Percentiles rank a stretch among this genome's conserved stretches.
Conservation (phyloP, 495 filamentous ascomycete species). For the Trichocladium uniseriatum region DNA sequence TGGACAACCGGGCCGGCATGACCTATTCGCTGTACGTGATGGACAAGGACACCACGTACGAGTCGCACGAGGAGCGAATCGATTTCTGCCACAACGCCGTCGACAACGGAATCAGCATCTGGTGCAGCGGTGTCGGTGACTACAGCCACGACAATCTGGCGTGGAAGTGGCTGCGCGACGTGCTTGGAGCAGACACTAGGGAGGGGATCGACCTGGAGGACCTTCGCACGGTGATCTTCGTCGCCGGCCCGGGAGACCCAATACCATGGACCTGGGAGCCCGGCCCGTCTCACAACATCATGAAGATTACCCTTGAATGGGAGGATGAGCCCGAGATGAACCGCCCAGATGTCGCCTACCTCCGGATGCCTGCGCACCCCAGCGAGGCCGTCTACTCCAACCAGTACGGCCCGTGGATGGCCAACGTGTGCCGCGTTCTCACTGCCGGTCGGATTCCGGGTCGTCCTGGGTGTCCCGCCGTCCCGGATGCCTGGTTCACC, state of each 20-base stretch:
- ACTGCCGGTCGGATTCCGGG: constrained; percentile 10
- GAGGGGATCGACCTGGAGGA: neutral
- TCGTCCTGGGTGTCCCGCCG: constrained; percentile 17
- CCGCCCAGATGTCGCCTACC: constrained; percentile 22
- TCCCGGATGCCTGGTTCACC: constrained; percentile 19
- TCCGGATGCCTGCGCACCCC: constrained; percentile 19
- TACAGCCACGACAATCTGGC: constrained; percentile 9
- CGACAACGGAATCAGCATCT: neutral
- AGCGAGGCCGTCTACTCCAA: constrained; percentile 7
- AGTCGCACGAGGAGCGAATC: neutral
- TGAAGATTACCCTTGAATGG: constrained; percentile 18
- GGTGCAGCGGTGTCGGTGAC: constrained; percentile 12
- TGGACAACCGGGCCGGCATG: constrained; percentile 18
- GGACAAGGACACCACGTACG: constrained; percentile 9
- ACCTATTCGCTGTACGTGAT: constrained; percentile 16
- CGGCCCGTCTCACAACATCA: neutral
- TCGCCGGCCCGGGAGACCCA: constrained; percentile 11
- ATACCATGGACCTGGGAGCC: constrained; percentile 18
- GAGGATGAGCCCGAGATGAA: constrained; percentile 1
- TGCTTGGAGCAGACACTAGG: neutral
- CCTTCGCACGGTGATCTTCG: constrained; percentile 8
- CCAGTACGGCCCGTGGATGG: constrained; percentile 15
- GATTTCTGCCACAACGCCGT: neutral
- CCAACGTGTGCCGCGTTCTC: constrained; percentile 15
- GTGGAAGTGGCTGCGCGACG: constrained; percentile 6